These are phyloP conservation scores for Lactuca saligna DNA, from an alignment of 129 eudicot species.

Conservation along the genomic window DNA sequence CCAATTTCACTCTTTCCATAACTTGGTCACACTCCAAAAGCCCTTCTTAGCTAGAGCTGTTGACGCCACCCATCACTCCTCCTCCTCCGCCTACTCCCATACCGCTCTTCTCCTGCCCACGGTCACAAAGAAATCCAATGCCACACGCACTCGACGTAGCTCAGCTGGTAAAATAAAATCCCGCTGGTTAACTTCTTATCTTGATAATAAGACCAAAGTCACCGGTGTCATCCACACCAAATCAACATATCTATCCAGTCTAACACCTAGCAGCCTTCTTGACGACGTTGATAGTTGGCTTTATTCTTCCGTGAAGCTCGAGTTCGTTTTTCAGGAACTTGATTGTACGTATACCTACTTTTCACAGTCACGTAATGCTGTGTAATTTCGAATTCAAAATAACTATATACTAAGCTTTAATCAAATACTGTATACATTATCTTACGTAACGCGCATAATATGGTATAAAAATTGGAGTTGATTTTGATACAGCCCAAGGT, in stretches of 20 bases:
- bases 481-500: too few species aligned
- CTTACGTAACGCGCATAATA: too few species aligned
- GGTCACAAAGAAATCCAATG: not conserved
- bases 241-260: conserved; percentile 8
- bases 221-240: not conserved
- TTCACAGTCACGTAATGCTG: too few species aligned
- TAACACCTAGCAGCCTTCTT: conserved; percentile 28
- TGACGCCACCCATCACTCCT: not conserved
- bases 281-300: conserved; percentile 44
- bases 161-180: not conserved
- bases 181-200: too few species aligned
- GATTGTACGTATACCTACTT: conserved; percentile 30
- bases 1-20: not conserved
- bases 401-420: too few species aligned
- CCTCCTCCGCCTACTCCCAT: not conserved
- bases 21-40: not conserved
- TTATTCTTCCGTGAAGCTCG: conserved; percentile 42
- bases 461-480: too few species aligned
- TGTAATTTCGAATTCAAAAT: too few species aligned
- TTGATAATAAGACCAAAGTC: not conserved
- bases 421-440: too few species aligned
- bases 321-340: conserved; percentile 56
- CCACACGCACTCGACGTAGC: not conserved
- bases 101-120: not conserved
- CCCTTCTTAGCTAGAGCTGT: not conserved